These are phyloP conservation scores for Vigna unguiculata DNA, from an alignment of 306 rosid genomes.

Conservation along the genomic window DNA sequence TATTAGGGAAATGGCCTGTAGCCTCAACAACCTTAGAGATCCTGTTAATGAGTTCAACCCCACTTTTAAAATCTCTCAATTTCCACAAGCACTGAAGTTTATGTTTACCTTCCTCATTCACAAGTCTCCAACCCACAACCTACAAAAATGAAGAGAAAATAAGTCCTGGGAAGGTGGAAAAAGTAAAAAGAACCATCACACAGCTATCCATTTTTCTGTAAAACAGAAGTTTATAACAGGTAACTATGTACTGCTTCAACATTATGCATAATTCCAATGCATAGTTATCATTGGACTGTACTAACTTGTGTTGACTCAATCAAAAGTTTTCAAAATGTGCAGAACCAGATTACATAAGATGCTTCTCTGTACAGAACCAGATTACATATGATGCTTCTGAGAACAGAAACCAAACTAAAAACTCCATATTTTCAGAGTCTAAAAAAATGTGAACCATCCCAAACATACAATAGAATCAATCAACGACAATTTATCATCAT, in stretches of 20 bases:
- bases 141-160: constrained; percentile 40
- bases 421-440: no score
- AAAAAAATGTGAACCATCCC: no score
- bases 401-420: no score
- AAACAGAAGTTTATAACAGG: not conserved
- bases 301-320: no score
- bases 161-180: constrained; percentile 1
- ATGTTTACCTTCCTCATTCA: constrained; percentile 62
- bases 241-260: constrained; percentile 1
- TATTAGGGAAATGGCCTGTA: constrained; percentile 75
- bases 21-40: constrained; percentile 65
- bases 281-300: no score
- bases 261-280: no score
- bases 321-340: no score
- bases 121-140: constrained; percentile 93
- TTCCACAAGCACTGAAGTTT: constrained; percentile 94
- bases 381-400: no score
- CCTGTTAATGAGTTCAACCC: constrained; percentile 82
- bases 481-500: no score
- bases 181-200: not conserved
- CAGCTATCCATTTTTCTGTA: not conserved
- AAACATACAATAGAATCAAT: no score
- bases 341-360: no score
- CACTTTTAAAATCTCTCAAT: constrained; percentile 75
- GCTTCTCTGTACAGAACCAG: no score